These are phyloP conservation scores for Russula vinacea DNA, from an alignment of 768 basidiomycete genomes.

Conservation along the genomic window DNA sequence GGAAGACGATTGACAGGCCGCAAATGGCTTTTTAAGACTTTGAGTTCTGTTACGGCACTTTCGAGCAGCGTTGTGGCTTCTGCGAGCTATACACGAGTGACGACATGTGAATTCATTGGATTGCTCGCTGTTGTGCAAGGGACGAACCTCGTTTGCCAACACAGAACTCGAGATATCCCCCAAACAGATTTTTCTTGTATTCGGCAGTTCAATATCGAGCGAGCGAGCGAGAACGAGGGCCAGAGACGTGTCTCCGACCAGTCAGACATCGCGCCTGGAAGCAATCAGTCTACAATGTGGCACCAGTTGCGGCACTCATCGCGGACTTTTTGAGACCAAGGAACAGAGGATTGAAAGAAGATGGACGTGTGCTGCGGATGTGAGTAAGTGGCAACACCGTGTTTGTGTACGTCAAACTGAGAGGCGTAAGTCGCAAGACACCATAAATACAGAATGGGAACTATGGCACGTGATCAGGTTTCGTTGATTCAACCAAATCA, in stretches of 20 bases:
- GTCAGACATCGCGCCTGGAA: slow-evolving; percentile 1
- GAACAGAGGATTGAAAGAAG: not conserved
- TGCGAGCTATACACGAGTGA: slow-evolving; percentile 4
- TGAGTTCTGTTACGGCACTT: not conserved
- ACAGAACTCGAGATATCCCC: not conserved
- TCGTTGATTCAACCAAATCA: not conserved
- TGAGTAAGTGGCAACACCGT: not conserved
- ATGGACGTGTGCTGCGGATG: not conserved
- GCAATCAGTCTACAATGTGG: not conserved
- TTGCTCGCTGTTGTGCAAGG: not conserved
- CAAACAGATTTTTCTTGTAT: slow-evolving; percentile 8
- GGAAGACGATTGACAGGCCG: slow-evolving; percentile 17
- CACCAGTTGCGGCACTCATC: not conserved
- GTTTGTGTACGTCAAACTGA: no score
- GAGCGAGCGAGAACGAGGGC: slow-evolving; percentile 15
- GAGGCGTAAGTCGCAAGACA: no score
- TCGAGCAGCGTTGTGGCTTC: slow-evolving; percentile 10
- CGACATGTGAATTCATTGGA: not conserved
- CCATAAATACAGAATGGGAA: no score
- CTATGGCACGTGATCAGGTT: not conserved
- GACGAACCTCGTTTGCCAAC: slow-evolving; percentile 18
- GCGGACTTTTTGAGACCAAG: not conserved
- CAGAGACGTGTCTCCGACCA: not conserved
- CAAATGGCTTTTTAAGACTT: not conserved
- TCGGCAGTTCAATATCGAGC: slow-evolving; percentile 4